These are phyloP conservation scores for Kalmusia sp. DNA, from an alignment of 2,329 filamentous ascomycete species.

Conservation along the genomic window DNA sequence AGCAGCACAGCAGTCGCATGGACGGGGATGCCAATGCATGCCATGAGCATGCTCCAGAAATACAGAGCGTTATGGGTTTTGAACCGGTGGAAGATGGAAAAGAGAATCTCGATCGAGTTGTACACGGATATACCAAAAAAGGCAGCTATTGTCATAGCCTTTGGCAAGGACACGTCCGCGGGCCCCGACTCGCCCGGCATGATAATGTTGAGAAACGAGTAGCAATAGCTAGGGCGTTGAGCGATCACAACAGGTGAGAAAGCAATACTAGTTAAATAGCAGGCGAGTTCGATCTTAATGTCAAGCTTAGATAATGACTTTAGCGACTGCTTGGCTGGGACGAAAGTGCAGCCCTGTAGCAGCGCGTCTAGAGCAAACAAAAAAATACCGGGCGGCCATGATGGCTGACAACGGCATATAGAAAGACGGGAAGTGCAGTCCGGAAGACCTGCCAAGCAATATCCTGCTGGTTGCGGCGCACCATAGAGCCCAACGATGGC, in stretches of 20 bases:
- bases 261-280: no score
- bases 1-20: constrained; percentile 54
- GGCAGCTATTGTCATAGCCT: constrained; percentile 20
- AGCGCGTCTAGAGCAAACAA: no score
- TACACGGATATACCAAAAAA: constrained; percentile 40
- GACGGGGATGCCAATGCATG: constrained; percentile 52
- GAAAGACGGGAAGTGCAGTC: no score
- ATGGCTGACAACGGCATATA: no score
- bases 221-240: not conserved
- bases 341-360: no score
- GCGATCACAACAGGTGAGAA: not conserved
- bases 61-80: constrained; percentile 54
- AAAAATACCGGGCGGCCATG: no score
- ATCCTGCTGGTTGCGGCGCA: not conserved
- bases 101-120: constrained; percentile 51
- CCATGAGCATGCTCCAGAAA: constrained; percentile 56
- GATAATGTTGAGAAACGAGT: not conserved
- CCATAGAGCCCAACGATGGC: not conserved
- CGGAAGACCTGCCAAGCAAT: no score
- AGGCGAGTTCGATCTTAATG: no score
- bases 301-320: no score
- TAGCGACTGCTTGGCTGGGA: no score
- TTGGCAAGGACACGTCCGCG: constrained; percentile 3
- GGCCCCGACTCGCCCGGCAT: constrained; percentile 1
- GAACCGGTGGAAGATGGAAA: constrained; percentile 55